Conservation (phyloP, 2,329 filamentous ascomycete species). For the Teratosphaeriaceae sp. region DNA sequence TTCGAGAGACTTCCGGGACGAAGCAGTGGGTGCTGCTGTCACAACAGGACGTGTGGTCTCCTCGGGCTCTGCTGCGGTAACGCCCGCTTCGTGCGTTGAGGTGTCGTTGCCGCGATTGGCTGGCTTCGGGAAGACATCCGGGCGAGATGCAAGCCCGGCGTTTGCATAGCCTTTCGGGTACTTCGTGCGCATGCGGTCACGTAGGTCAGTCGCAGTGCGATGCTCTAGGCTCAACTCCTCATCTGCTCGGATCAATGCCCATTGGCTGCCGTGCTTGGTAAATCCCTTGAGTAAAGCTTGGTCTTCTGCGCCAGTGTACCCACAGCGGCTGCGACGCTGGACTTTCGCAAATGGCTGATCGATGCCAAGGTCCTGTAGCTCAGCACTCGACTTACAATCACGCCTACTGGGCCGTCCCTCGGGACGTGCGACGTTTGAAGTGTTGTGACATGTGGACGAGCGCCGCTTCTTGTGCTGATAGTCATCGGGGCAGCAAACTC, state of each 20-base stretch:
- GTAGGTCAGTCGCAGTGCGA: conserved; percentile 51
- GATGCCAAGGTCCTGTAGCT: conserved; percentile 41
- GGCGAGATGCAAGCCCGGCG: conserved; percentile 5
- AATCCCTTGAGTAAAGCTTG: conserved; percentile 53
- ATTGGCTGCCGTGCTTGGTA: conserved; percentile 51
- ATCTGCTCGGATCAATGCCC: conserved; percentile 55
- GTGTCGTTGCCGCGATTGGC: neutral
- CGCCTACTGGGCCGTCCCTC: conserved; percentile 15
- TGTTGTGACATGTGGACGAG: neutral
- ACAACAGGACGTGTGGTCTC: too few relatives aligned
- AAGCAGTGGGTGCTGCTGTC: too few relatives aligned
- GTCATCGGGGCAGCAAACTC: conserved; percentile 22
- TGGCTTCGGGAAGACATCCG: conserved; percentile 1
- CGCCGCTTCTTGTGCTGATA: conserved; percentile 9
- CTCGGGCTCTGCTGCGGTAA: neutral
- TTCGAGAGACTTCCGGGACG: conserved; percentile 1
- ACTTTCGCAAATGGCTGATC: conserved; percentile 43
- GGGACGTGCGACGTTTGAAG: neutral
- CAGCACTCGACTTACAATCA: conserved; percentile 24
- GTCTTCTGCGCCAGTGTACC: conserved; percentile 53
- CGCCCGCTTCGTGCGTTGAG: neutral
- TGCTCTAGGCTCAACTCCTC: conserved; percentile 43
- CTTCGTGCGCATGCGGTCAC: conserved; percentile 55
- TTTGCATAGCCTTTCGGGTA: conserved; percentile 52
- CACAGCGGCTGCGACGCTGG: conserved; percentile 47